Conservation (phyloP, 306 rosid species). For the Argentina anserina region DNA sequence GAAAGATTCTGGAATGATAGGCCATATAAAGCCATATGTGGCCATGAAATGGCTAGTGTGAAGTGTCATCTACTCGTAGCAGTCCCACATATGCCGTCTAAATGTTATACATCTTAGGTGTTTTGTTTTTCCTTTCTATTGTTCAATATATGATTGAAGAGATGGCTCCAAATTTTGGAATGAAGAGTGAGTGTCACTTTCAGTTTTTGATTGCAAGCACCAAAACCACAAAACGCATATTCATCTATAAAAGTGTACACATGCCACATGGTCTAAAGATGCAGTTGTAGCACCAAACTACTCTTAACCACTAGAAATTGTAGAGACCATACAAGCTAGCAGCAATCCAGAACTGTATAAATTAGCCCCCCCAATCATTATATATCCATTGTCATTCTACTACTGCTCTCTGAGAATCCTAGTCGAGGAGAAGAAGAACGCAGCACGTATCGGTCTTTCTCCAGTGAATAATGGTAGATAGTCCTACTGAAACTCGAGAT, state of each 20-base stretch:
- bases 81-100: neutral
- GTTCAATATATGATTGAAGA: neutral
- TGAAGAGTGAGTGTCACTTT: constrained; percentile 27
- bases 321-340: constrained; percentile 26
- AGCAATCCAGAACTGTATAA: constrained; percentile 10
- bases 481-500: neutral
- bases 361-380: constrained; percentile 18
- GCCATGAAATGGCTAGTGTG: neutral
- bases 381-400: constrained; percentile 14
- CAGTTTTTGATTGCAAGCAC: constrained; percentile 16
- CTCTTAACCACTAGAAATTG: constrained; percentile 32
- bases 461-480: constrained; percentile 49
- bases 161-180: constrained; percentile 20
- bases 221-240: constrained; percentile 29
- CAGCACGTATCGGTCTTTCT: neutral
- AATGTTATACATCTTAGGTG: neutral
- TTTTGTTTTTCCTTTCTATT: neutral
- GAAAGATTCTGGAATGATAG: neutral
- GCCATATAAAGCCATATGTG: neutral
- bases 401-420: neutral
- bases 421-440: neutral
- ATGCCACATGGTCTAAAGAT: neutral
- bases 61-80: neutral
- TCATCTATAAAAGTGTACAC: constrained; percentile 19
- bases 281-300: neutral